Base-by-base conservation (phyloP, 306 rosid species). In the Prunus mira region DNA sequence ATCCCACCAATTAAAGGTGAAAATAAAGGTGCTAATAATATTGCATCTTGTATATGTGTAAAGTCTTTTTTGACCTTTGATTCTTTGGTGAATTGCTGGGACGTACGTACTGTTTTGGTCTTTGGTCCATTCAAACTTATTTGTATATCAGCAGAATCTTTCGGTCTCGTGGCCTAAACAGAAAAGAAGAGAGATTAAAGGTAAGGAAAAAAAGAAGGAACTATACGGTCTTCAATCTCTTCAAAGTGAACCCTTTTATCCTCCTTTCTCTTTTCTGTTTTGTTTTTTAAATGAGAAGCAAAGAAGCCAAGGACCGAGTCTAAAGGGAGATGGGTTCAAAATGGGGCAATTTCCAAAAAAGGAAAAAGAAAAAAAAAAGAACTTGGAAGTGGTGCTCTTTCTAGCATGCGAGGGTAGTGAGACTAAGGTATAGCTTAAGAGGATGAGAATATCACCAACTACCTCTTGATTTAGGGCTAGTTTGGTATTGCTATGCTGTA, bases 1-100 rank as follows among this genome's bases (percentile, higher is more conserved):
- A 83, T 71, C 77, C 93, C 87, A 81, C 86, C 88, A 73, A 75
- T 83, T 79, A 89, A 89, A 89, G 88, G 81, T 79, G 85, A 83
- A 85, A 80, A 82, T 79, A 75, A 81, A 80, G 83, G 71, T 79
- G 76, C 56, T 49, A 38, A 38, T 38, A 38, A 38, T 38, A 20
- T 69, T 82, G 84, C 86, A 84, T 84, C 85, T 80, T 47, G 47
- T 81, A 73, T 12, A 20, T 17, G 80, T 80, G 89, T 78, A 82
- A 25, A 72, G 54, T 25, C 41, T 86, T 87, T 86, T 89, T 86
- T 38, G 43, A 38, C 43, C 78, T 76, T 82, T 38, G 88, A 87
- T 84, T 83, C 88, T 84, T 87, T 82, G 80, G 78, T 80, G 79
- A 73, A 73, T 24, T 47, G 61, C 65, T 75, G 61, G 73, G 68